A percentile compares a stretch with the other conserved stretches of the same genome.
phyloP scores from a whole-genome alignment of 768 basidiomycete genomes.

The Xerocomus spinulosus region DNA sequence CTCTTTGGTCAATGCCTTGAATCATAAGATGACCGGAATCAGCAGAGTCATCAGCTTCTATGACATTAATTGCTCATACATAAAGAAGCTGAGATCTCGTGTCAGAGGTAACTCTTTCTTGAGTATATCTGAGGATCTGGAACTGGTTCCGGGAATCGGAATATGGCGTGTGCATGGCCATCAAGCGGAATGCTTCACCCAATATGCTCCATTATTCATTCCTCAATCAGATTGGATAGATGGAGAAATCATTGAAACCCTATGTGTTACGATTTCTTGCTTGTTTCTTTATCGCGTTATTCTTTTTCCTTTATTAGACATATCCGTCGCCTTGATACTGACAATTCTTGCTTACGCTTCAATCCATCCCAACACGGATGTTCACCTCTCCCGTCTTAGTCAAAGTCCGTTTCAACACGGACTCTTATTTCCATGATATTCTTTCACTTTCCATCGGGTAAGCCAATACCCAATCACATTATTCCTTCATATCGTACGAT shows the following conservation, averaged over 20 bases:
- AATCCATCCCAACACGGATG: too few relatives aligned
- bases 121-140: neutral
- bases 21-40: neutral
- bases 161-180: slow-evolving; percentile 25
- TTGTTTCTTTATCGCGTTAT: too few relatives aligned
- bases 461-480: too few relatives aligned
- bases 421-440: too few relatives aligned
- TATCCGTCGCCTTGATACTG: too few relatives aligned
- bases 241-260: slow-evolving; percentile 8
- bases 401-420: too few relatives aligned
- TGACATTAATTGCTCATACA: slow-evolving; percentile 9
- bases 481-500: too few relatives aligned
- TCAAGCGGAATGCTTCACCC: neutral
- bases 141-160: slow-evolving; percentile 18
- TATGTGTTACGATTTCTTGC: too few relatives aligned
- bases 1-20: neutral
- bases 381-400: too few relatives aligned
- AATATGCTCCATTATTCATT: neutral
- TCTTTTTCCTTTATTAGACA: too few relatives aligned
- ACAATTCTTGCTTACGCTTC: too few relatives aligned
- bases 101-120: neutral
- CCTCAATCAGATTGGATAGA: slow-evolving; percentile 1
- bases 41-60: neutral
- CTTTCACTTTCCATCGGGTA: too few relatives aligned
- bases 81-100: neutral